Evolutionary conservation across 2,329 filamentous ascomycete genomes (phyloP).

Genomic region (Conoideocrella luteorostrata): DNA sequence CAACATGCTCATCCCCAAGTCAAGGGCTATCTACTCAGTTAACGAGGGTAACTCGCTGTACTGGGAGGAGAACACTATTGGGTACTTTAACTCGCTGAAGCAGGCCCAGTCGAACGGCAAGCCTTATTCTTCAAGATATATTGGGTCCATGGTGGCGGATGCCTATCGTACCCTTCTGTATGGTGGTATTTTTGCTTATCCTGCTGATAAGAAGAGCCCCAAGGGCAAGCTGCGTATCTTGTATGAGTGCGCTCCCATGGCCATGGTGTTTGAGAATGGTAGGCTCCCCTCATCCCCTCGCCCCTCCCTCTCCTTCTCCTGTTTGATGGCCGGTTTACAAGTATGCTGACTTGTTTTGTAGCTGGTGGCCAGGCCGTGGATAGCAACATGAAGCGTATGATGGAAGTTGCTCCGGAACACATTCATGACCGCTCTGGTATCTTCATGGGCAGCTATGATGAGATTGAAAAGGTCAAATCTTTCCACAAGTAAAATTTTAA

Average conservation of each 20-base stretch:
- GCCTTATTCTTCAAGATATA: conserved; percentile 92
- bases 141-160: conserved; percentile 97
- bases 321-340: not conserved
- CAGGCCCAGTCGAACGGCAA: conserved; percentile 67
- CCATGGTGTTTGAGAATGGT: conserved; percentile 98
- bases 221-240: conserved; percentile 97
- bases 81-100: conserved; percentile 88
- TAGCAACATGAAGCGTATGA: conserved; percentile 84
- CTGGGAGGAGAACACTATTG: conserved; percentile 83
- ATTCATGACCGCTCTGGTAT: conserved; percentile 96
- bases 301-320: not conserved
- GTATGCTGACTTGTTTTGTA: conserved; percentile 32
- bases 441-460: conserved; percentile 90
- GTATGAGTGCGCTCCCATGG: conserved; percentile 97
- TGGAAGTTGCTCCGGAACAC: conserved; percentile 79
- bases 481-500: conserved; percentile 51
- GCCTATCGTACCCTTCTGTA: conserved; percentile 94
- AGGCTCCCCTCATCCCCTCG: conserved; percentile 32
- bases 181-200: conserved; percentile 95
- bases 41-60: conserved; percentile 98
- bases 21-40: conserved; percentile 87
- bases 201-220: conserved; percentile 93
- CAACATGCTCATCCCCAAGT: conserved; percentile 78
- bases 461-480: conserved; percentile 90
- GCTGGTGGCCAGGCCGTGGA: conserved; percentile 89